Conservation (phyloP, 441 rosid genomes). For the Gossypium davidsonii region DNA sequence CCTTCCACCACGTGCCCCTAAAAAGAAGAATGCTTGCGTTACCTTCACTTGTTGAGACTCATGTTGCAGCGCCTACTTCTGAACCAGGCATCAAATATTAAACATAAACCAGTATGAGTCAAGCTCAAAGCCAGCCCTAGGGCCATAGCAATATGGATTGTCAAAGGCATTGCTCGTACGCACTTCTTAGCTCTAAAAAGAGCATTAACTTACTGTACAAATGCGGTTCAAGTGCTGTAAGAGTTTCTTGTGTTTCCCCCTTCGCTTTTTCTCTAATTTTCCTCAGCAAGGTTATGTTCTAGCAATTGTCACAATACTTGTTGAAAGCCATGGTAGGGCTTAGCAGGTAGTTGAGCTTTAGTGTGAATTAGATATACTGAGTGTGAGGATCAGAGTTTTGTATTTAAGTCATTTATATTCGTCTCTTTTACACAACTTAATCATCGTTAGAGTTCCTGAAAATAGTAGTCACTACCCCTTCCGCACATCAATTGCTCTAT, state of each 20-base stretch:
- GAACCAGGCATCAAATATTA: conserved; percentile 31
- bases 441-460: too few relatives aligned
- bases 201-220: conserved; percentile 25
- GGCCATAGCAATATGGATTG: not conserved
- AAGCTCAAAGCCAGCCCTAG: conserved; percentile 10
- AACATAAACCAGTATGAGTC: conserved; percentile 23
- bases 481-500: too few relatives aligned
- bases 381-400: conserved; percentile 32
- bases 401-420: conserved; percentile 23
- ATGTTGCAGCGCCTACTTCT: conserved; percentile 38
- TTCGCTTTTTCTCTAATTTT: not conserved
- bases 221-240: conserved; percentile 7
- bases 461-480: too few relatives aligned
- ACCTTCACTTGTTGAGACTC: conserved; percentile 37
- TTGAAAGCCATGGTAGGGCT: conserved; percentile 20
- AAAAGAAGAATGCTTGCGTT: conserved; percentile 48
- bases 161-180: conserved; percentile 4
- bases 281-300: conserved; percentile 20
- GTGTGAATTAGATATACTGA: conserved; percentile 30
- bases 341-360: conserved; percentile 21
- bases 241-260: not conserved
- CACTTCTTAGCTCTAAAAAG: conserved; percentile 15
- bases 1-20: conserved; percentile 53
- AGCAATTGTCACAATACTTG: conserved; percentile 17
- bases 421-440: not conserved